A percentile compares a stretch with the other conserved stretches of the same genome.
phyloP scores from a whole-genome alignment of 345 rosid species.

The Ceriops zippeliana region DNA sequence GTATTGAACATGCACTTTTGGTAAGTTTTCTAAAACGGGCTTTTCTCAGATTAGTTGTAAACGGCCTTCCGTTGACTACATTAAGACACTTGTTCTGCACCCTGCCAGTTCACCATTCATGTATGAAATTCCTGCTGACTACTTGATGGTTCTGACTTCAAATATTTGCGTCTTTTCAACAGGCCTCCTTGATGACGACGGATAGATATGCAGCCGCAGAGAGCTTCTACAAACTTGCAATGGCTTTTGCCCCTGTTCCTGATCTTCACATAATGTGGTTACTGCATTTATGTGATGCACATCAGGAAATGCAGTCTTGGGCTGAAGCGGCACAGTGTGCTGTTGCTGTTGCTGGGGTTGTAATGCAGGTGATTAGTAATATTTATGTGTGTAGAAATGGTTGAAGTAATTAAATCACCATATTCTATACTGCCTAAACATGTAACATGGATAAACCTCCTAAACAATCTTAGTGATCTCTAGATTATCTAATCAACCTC shows the following conservation, averaged over 20 bases:
- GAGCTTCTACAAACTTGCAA: conserved; percentile 94
- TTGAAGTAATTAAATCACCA: background rate
- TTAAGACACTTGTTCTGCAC: background rate
- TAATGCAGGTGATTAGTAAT: conserved; percentile 66
- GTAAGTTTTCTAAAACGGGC: conserved; percentile 42
- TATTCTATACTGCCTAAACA: background rate
- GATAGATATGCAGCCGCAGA: conserved; percentile 98
- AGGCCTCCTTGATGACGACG: conserved; percentile 77
- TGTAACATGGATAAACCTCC: background rate
- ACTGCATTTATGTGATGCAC: conserved; percentile 96
- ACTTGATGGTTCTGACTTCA: conserved; percentile 3
- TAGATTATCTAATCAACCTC: background rate
- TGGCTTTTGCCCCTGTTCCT: conserved; percentile 99
- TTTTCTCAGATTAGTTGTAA: background rate
- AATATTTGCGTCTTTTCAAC: conserved; percentile 14
- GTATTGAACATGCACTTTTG: conserved; percentile 92
- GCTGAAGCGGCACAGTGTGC: conserved; percentile 99
- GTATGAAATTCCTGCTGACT: conserved; percentile 2
- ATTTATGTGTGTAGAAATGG: background rate
- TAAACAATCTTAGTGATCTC: too few relatives aligned
- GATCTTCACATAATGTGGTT: conserved; percentile 99
- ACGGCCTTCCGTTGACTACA: background rate
- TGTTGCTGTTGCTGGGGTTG: conserved; percentile 90
- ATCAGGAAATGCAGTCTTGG: conserved; percentile 99
- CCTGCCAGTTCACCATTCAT: background rate